Conservation (phyloP, 495 filamentous ascomycete genomes). For the Penicillium egyptiacum region DNA sequence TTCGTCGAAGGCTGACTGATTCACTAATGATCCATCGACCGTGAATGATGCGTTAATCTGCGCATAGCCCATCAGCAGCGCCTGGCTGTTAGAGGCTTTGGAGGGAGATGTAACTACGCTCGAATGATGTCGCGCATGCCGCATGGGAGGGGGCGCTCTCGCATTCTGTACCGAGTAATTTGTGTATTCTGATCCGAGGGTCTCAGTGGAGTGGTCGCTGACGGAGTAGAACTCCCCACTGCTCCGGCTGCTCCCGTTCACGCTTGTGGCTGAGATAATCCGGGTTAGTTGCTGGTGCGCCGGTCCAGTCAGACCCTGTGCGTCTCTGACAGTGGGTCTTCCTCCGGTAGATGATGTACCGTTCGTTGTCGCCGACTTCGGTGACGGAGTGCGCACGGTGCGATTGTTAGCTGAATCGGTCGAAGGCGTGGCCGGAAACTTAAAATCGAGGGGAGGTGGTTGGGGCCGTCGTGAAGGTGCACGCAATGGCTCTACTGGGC, state of each 20-base stretch:
- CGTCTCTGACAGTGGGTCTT: conserved; percentile 21
- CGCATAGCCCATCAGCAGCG: conserved; percentile 96
- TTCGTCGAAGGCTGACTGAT: conserved; percentile 87
- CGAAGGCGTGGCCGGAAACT: conserved; percentile 59
- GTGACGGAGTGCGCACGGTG: conserved; percentile 38
- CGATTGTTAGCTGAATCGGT: conserved; percentile 33
- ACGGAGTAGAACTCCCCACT: conserved; percentile 93
- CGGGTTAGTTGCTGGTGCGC: conserved; percentile 64
- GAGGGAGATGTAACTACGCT: conserved; percentile 46
- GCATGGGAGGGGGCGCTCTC: conserved; percentile 39
- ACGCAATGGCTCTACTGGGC: conserved; percentile 29
- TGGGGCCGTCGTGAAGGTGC: conserved; percentile 36
- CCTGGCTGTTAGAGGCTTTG: conserved; percentile 59
- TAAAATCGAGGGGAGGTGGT: conserved; percentile 61
- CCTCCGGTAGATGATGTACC: conserved; percentile 14
- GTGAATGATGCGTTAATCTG: conserved; percentile 92
- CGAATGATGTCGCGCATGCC: conserved; percentile 64
- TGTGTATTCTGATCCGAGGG: conserved; percentile 86
- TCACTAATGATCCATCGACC: conserved; percentile 86
- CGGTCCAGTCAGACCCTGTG: conserved; percentile 26
- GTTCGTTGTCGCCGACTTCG: conserved; percentile 24
- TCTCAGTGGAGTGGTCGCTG: conserved; percentile 93
- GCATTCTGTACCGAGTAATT: conserved; percentile 57
- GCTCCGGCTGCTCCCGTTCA: conserved; percentile 67
- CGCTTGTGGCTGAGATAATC: conserved; percentile 70